Base-by-base conservation (phyloP, 1,284 basidiomycete genomes). In the Ganoderma resinaceum region DNA sequence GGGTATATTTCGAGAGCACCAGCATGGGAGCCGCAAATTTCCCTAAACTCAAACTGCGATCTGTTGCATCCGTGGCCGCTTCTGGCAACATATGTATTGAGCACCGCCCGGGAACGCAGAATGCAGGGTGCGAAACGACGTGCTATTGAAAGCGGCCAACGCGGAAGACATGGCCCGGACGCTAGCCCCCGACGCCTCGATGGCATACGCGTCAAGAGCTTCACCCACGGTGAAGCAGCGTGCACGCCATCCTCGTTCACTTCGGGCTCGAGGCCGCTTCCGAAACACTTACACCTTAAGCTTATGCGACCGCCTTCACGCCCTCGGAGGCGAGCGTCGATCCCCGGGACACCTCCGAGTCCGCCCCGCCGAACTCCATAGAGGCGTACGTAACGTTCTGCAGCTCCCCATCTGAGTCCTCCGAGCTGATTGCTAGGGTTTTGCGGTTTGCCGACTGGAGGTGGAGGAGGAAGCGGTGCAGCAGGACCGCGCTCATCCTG, bases 381-480 rank as follows among this genome's bases (percentile, higher is more conserved):
- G 55, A 58, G 33, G 33, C 33, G n/a, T 33, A 33, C 20, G 20
- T 58, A 29, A 0, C 0, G 31, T 12, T 9, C 11, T 20, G 33
- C n/a, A n/a, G n/a, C 14, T 55, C 52, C 18, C 9, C 52, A 7
- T 55, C 52, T 5, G 33, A n/a, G 1, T 20, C n/a, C 31, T 37
- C 55, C n/a, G 55, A 58, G 20, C 31, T 31, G 18, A 35, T 11
- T 12, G 20, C 33, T 5, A 58, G 33, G 20, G 55, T 33, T 14
- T 20, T 58, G 8, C 55, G 33, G 31, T 58, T 58, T 2, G 55
- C 55, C 7, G 55, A 58, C 55, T 58, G 55, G 33, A 58, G 55
- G 2, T 58, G 20, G 20, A 58, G 55, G n/a, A 58, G 55, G 33
- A 58, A 58, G 33, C 55, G 55, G n/a, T 58, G 55, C 3, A 58